phyloP scores from a whole-genome alignment of 2,329 filamentous ascomycete genomes.

The Exophiala aquamarina region DNA sequence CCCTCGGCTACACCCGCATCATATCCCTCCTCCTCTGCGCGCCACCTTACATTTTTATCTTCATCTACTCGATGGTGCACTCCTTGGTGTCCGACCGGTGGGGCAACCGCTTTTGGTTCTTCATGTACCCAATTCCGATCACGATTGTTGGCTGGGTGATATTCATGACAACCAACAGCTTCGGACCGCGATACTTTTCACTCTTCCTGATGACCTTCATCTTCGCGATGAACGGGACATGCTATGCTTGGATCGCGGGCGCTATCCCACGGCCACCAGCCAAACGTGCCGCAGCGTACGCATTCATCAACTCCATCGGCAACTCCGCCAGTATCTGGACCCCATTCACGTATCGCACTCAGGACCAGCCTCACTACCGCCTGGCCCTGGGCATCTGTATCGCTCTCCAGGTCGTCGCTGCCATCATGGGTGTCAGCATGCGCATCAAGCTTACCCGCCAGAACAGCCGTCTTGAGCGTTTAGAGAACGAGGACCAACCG shows the following conservation, averaged over 20 bases:
- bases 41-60: conserved; percentile 56
- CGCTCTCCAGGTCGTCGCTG: conserved; percentile 37
- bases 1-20: conserved; percentile 45
- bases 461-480: conserved; percentile 50
- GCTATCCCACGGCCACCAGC: conserved; percentile 53
- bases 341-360: conserved; percentile 43
- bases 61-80: conserved; percentile 48
- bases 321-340: conserved; percentile 56
- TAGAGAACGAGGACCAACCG: conserved; percentile 48
- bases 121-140: conserved; percentile 52
- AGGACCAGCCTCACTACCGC: conserved; percentile 41
- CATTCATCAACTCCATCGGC: conserved; percentile 56
- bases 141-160: conserved; percentile 53
- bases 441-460: conserved; percentile 41
- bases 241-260: conserved; percentile 51
- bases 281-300: conserved; percentile 56
- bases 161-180: conserved; percentile 54
- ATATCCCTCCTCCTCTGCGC: conserved; percentile 53
- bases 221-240: conserved; percentile 54
- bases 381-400: conserved; percentile 45
- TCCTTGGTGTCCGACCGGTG: conserved; percentile 46
- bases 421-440: conserved; percentile 36
- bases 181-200: conserved; percentile 56
- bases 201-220: conserved; percentile 59
- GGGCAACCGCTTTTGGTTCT: conserved; percentile 53